phyloP scores from a whole-genome alignment of 2,329 filamentous ascomycete species.

The Colletotrichum coccodes region DNA sequence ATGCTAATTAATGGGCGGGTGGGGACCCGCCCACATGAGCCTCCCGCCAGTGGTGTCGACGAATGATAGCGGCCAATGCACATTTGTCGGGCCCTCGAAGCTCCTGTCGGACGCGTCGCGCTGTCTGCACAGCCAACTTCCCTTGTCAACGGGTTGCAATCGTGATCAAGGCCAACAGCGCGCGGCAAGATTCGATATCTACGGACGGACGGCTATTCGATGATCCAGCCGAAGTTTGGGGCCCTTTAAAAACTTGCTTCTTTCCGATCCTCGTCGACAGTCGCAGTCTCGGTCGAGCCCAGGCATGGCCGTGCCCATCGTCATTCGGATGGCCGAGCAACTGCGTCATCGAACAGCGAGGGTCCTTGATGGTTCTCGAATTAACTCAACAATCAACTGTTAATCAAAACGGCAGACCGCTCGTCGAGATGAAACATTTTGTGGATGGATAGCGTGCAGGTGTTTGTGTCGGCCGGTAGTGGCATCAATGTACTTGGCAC shows the following conservation, averaged over 20 bases:
- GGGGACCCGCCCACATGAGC: constrained; percentile 8
- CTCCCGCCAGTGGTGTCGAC: constrained; percentile 8
- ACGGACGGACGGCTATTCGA: neutral
- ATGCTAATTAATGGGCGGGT: constrained; percentile 5
- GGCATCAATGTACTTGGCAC: constrained; percentile 16
- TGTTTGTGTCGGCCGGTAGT: neutral
- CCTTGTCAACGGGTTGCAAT: neutral
- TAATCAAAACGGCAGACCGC: constrained; percentile 1
- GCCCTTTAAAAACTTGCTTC: constrained; percentile 17
- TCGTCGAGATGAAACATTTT: constrained; percentile 27
- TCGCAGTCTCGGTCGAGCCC: neutral
- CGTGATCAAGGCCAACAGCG: neutral
- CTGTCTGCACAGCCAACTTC: constrained; percentile 23
- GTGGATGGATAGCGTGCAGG: constrained; percentile 13
- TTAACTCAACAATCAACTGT: neutral
- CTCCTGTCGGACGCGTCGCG: constrained; percentile 24
- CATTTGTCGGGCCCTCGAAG: neutral
- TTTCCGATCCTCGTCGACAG: neutral
- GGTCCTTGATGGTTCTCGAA: neutral
- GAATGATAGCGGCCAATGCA: constrained; percentile 1
- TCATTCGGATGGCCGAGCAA: constrained; percentile 25
- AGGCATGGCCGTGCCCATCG: constrained; percentile 15
- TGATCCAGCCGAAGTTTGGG: constrained; percentile 9
- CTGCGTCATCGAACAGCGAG: constrained; percentile 13
- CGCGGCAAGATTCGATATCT: constrained; percentile 11